Evolutionary conservation across 441 rosid species (phyloP), one percentile per base, ranked within the genome.

Genomic region (Lagerstroemia fauriei): DNA sequence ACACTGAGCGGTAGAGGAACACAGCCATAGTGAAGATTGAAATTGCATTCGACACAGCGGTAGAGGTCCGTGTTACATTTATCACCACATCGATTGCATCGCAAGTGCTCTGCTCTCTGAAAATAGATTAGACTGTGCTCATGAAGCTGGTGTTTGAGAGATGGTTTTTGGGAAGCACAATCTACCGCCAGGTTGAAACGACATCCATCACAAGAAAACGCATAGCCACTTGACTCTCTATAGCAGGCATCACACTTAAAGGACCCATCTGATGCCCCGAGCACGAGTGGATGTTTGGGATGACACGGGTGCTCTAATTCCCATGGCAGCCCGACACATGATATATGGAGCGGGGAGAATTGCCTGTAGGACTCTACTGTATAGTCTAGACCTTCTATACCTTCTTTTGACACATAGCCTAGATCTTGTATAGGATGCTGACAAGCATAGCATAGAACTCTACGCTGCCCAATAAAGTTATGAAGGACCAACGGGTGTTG

Each of bases 11-110:
- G 76, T 9, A 53, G 8, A 31, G 53, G 25, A 38, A 22, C 24
- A 41, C 76, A 79, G 5, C 53, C 75, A 1, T n/a, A 6, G 50
- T 79, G 82, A 79, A 71, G 9, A 71, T 79, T 70, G 61, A 38
- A 70, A 11, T 48, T 71, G 77, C 77, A 71, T 25, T n/a, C 2
- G 13, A 48, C 66, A 69, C 77, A 79, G 11, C 50, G 25, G 66
- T 79, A 79, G 50, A 71, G 66, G 66, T 79, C 82, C 7, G 46
- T 0, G 3, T 2, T 27, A 57, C 76, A 79, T 16, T 16, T 32
- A n/a, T 0, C 34, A 3, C 76, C 41, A 46, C 77, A 71, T 10
- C 20, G 48, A 3, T 17, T 51, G 76, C 82, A 79, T n/a, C 25
- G 27, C 68, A 63, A 63, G 29, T 63, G 9, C 31, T 63, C 1